Evolutionary conservation across 2,329 filamentous ascomycete species (phyloP), one percentile per base, ranked within the genome.

Genomic region (Arachnomyces sp.): DNA sequence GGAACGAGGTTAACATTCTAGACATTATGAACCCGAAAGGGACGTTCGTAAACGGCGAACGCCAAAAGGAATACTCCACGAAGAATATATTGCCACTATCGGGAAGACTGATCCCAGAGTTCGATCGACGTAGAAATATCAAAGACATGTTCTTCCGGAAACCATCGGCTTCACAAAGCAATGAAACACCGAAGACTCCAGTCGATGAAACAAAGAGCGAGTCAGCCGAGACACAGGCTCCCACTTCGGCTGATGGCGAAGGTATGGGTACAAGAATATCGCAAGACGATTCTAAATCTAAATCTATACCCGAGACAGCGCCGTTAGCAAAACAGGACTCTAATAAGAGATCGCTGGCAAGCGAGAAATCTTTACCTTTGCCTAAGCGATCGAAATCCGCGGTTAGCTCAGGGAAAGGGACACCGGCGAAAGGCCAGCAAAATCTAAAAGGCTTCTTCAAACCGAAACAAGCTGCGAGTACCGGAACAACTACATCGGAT

Each of bases 131-230:
- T 14, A 77, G 78, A 49, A 95, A 72, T 57, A 95, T 98, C 55
- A 86, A 83, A 52, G 88, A 94, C 55, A 96, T 98, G 92, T 95
- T 96, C 57, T 71, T 71, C 44, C 79, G 74, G 51, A 81, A 75
- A 50, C 57, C 73, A 35, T 47, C 62, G 15, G 44, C 29, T 13
- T n/a, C 28, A 7, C 33, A 42, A n/a, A 46, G 43, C 15, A 47
- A 40, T 21, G 49, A 52, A 39, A 37, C 43, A 18, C 11, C 44
- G 5, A 7, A 45, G 21, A 25, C 21, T 25, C 21, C 21, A 25
- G 21, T 25, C 21, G 21, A 25, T 25, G 28, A 28, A 28, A 28
- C 30, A 28, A 33, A 14, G 16, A 25, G 21, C 21, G 21, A 25
- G 9, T 5, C 21, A 25, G 21, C 21, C 21, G 21, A 25, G 21